Base-by-base conservation (phyloP, 768 basidiomycete species). In the Leccinum ochraceum region DNA sequence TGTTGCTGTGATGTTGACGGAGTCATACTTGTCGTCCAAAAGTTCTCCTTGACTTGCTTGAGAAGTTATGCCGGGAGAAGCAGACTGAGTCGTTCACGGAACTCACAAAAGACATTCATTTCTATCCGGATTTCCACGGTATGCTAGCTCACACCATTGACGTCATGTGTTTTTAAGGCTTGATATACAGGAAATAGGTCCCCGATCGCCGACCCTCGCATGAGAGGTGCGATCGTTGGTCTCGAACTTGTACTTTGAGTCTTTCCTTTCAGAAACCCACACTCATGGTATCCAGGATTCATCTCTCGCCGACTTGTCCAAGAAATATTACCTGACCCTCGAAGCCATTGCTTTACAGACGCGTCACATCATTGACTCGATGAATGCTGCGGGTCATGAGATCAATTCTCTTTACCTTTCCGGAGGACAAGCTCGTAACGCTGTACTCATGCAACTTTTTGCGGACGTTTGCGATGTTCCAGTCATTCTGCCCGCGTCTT, bases 41-140 rank as follows among this genome's bases (percentile, higher is more conserved):
- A 90, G 89, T 96, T 6, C 79, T 98, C 1, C 85, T 87, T 28
- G 85, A 91, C 26, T 77, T 84, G 42, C 82, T 98, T 6, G 87
- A 92, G 65, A 81, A 79, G 61, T 80, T 95, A 60, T 77, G 81
- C 58, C 66, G 75, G 17, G 88, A 88, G 59, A 75, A 77, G 49
- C 76, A 78, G 0, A 84, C 77, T 4, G 82, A 82, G 37, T 84
- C 84, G 48, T 78, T 89, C 64, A 92, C 93, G 0, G 94, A 95
- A 71, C 80, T 98, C 32, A 92, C 92, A 16, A 94, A 90, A 66
- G 89, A 95, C 74, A 74, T 96, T 57, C 94, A 98, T 70, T 82
- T 98, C 69, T 99, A 98, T 75, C 96, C 96, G 0, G 96, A 99
- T 72, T 83, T 97, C 61, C 93, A 95, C 73, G 95, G 94, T 90